Base-by-base conservation (phyloP, 2,329 filamentous ascomycete genomes). In the Trichoderma sp. region DNA sequence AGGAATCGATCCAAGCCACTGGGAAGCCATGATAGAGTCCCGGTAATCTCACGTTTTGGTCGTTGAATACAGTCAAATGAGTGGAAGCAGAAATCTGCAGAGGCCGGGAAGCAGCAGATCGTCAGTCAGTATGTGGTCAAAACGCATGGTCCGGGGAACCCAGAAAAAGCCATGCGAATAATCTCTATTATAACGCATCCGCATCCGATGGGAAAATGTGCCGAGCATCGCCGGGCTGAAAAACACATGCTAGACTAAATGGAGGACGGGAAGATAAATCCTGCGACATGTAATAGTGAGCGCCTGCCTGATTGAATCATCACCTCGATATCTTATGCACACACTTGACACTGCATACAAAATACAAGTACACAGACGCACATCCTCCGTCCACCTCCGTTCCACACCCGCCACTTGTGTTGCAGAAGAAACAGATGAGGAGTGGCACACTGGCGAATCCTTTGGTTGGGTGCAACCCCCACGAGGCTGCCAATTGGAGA, bases 401-500 rank as follows among this genome's bases (percentile, higher is more conserved):
- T 18, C 16, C 21, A 69, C 21, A 59, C 53, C 33, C 31, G 16
- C 66, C 66, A 69, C 50, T 59, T 33, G 18, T 60, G 29, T 60
- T 60, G 11, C n/a, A 71, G 67, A 60, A 35, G 12, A 8, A 27
- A 16, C 27, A 16, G 33, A 29, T 8, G 21, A 45, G 67, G 31
- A 38, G 67, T 45, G 66, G 31, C 66, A 69, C 66, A 68, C 27
- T n/a, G 50, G 35, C 33, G 67, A 59, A 60, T 71, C 67, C 33
- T 60, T 41, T 38, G 21, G 66, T 16, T 59, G 24, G 4, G 33
- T 38, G 53, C 33, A 59, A 60, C 67, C 29, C 67, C 67, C 67
- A 24, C 50, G 33, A 60, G 67, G 67, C 53, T 71, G 29, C 67
- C 67, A 60, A 71, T 71, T 60, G 67, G 67, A 71, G 18, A 27